Conservation (phyloP, 2,329 filamentous ascomycete genomes). For the Microsporum audouinii region DNA sequence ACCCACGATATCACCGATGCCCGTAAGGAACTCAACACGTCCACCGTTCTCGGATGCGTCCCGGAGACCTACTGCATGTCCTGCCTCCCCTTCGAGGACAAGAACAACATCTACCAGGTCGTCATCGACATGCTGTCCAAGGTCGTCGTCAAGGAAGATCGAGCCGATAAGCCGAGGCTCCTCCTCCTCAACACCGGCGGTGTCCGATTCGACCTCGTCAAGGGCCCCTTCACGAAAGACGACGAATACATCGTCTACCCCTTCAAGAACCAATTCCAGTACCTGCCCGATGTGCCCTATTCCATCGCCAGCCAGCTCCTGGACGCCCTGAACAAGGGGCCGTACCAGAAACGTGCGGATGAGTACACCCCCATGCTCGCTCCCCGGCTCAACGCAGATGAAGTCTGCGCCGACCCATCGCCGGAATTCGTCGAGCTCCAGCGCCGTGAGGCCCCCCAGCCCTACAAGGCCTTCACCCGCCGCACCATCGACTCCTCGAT, state of each 20-base stretch:
- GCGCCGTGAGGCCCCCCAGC: constrained; percentile 1
- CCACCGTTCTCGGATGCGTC: constrained; percentile 48
- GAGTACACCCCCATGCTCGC: not conserved
- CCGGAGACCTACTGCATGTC: constrained; percentile 45
- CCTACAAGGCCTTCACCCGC: constrained; percentile 16
- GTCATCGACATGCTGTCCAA: constrained; percentile 41
- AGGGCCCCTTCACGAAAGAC: constrained; percentile 49
- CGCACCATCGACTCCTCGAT: constrained; percentile 16
- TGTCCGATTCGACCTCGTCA: constrained; percentile 50
- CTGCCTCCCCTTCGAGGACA: constrained; percentile 43
- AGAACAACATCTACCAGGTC: constrained; percentile 46
- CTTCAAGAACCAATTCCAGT: constrained; percentile 23
- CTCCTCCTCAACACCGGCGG: constrained; percentile 51
- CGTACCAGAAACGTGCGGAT: constrained; percentile 19
- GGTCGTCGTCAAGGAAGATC: constrained; percentile 41
- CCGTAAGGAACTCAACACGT: constrained; percentile 45
- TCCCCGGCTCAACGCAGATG: constrained; percentile 4
- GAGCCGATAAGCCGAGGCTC: constrained; percentile 42
- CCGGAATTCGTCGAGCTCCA: not conserved
- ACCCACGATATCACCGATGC: constrained; percentile 41
- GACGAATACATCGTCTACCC: constrained; percentile 22
- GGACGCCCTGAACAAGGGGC: constrained; percentile 19
- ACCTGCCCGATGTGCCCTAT: constrained; percentile 24
- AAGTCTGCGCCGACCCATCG: constrained; percentile 15
- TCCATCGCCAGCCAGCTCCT: constrained; percentile 21